Base-by-base conservation (phyloP, 2,329 filamentous ascomycete genomes). In the Fusarium tuaranense region DNA sequence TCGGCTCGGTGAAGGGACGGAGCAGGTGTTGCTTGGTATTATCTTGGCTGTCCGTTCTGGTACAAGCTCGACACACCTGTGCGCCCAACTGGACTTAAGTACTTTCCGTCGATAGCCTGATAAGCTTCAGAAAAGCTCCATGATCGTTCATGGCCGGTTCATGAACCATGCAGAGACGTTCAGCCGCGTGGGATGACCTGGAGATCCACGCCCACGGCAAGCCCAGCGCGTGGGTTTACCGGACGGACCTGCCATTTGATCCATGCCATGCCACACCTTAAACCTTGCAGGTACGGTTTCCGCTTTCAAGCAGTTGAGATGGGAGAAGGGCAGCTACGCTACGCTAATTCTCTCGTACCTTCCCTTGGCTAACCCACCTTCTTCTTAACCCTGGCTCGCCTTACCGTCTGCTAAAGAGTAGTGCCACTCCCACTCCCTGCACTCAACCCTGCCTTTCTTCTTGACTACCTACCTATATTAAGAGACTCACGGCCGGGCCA, bases 401-500 rank as follows among this genome's bases (percentile, higher is more conserved):
- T 55, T 55, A 55, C 48, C 48, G 27, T 55, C 27, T 55, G 48
- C 48, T 55, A 55, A 55, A 55, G 48, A 55, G 48, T 32, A 55
- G 48, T 55, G 27, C 48, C 48, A 55, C 48, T 55, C 48, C 48
- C 48, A 55, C 48, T 55, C 48, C 48, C 48, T 48, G 44, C 44
- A 27, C 0, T 7, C 44, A 48, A 48, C 44, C 44, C 22, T 55
- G 48, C 9, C 27, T 53, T 53, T 32, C 48, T 6, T 53, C 27
- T 58, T 22, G 34, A 27, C 36, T 61, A n/a, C 32, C 36, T 61
- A n/a, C 32, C 34, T 65, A 53, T 65, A 64, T 59, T 27, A 68
- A 65, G 38, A 51, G 22, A 38, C 30, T 32, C 25, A 34, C 48
- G 20, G 27, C 36, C 51, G 32, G 34, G 39, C 51, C 61, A 65